A percentile compares a stretch with the other conserved stretches of the same genome.
Evolutionary conservation across 2,329 filamentous ascomycete genomes (phyloP).

Genomic region (Claviceps quebecensis): DNA sequence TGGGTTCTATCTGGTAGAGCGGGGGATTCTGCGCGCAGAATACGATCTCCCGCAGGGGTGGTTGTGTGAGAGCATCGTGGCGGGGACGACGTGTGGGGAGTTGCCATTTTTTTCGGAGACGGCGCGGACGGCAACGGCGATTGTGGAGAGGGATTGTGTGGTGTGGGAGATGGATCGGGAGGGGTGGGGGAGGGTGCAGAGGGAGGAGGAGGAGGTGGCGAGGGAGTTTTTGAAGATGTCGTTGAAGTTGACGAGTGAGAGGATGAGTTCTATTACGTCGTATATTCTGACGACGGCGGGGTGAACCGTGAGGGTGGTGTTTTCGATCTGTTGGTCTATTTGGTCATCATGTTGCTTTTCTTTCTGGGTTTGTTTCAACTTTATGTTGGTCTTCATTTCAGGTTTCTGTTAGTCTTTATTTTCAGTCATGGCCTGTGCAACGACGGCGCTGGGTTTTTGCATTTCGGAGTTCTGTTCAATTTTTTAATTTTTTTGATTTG

Average conservation of each 20-base stretch:
- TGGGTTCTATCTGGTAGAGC: slow-evolving; percentile 83
- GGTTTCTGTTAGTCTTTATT: no score
- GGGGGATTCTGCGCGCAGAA: slow-evolving; percentile 76
- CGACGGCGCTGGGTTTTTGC: no score
- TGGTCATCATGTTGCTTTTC: not conserved
- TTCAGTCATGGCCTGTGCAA: no score
- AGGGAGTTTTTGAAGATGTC: slow-evolving; percentile 73
- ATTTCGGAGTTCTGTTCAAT: no score
- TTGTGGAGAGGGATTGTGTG: slow-evolving; percentile 67
- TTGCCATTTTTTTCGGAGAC: slow-evolving; percentile 93
- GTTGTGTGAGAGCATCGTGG: slow-evolving; percentile 83
- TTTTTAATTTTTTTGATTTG: no score
- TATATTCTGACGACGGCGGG: slow-evolving; percentile 35
- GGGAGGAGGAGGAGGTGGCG: slow-evolving; percentile 60
- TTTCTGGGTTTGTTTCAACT: not conserved
- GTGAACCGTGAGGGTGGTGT: not conserved
- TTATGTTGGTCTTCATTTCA: no score
- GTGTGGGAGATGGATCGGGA: slow-evolving; percentile 67
- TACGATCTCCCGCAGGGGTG: slow-evolving; percentile 83
- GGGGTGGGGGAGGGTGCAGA: slow-evolving; percentile 60
- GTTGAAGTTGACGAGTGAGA: slow-evolving; percentile 87
- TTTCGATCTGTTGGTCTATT: not conserved
- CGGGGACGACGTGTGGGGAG: slow-evolving; percentile 90
- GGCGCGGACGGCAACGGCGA: slow-evolving; percentile 69
- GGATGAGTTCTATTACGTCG: slow-evolving; percentile 60